phyloP scores from a whole-genome alignment of 2,329 filamentous ascomycete species.

The Phaeophleospora eucalypticola region DNA sequence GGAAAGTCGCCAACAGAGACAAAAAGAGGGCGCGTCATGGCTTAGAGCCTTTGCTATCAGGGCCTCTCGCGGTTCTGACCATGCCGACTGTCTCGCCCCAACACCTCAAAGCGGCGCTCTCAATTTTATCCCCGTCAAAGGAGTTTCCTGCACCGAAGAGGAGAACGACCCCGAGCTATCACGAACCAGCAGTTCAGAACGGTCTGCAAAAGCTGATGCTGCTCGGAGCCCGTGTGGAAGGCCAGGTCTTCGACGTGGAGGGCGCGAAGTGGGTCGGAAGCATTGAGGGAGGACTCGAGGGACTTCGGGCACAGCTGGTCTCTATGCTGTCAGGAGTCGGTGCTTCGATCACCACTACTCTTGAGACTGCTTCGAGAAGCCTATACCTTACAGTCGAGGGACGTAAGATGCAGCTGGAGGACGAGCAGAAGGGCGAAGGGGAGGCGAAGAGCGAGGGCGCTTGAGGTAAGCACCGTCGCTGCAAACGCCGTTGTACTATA shows the following conservation, averaged over 20 bases:
- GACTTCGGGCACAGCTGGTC: constrained; percentile 76
- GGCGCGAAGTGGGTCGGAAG: constrained; percentile 68
- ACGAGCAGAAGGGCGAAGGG: constrained; percentile 50
- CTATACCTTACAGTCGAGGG: constrained; percentile 87
- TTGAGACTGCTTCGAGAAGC: constrained; percentile 76
- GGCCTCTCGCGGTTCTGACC: constrained; percentile 73
- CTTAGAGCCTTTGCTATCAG: constrained; percentile 72
- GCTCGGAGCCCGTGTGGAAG: constrained; percentile 81
- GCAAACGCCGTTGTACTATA: not conserved
- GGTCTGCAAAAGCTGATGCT: constrained; percentile 84
- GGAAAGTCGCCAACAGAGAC: constrained; percentile 45
- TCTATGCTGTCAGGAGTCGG: constrained; percentile 75
- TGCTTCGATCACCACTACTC: constrained; percentile 67
- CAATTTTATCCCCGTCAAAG: constrained; percentile 68
- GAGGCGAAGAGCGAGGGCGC: not conserved
- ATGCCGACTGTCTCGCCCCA: constrained; percentile 79
- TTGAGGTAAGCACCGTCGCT: not conserved
- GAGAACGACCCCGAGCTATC: constrained; percentile 71
- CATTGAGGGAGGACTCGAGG: constrained; percentile 76
- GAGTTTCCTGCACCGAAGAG: constrained; percentile 75
- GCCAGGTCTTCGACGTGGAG: constrained; percentile 73
- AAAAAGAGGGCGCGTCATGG: constrained; percentile 40
- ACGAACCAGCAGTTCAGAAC: constrained; percentile 73
- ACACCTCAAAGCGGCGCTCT: constrained; percentile 76
- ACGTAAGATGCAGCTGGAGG: constrained; percentile 74